phyloP scores from a whole-genome alignment of 1,284 basidiomycete species.

The Grifola frondosa region DNA sequence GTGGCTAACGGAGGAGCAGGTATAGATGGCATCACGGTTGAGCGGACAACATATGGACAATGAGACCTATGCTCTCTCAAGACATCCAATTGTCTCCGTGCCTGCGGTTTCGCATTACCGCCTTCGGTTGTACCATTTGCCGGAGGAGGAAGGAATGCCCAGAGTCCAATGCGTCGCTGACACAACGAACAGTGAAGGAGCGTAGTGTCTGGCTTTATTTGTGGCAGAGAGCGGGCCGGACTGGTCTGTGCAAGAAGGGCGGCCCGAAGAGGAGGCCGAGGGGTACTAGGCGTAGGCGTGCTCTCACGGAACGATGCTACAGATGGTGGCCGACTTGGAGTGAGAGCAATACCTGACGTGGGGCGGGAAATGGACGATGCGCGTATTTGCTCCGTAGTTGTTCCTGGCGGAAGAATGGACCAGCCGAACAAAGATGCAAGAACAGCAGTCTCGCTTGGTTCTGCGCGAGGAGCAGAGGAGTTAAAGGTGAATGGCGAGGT shows the following conservation, averaged over 20 bases:
- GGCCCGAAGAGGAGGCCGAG: constrained; percentile 10
- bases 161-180: constrained; percentile 73
- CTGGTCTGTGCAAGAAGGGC: constrained; percentile 4
- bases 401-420: constrained; percentile 42
- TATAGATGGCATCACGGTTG: constrained; percentile 61
- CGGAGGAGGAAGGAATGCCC: constrained; percentile 54
- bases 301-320: constrained; percentile 30
- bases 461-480: constrained; percentile 6
- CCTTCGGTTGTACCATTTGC: constrained; percentile 11
- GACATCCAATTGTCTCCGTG: constrained; percentile 64
- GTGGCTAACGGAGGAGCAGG: constrained; percentile 33
- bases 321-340: constrained; percentile 46
- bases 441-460: constrained; percentile 55
- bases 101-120: constrained; percentile 20
- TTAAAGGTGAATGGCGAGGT: constrained; percentile 3
- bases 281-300: constrained; percentile 21
- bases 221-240: constrained; percentile 6
- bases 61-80: constrained; percentile 78
- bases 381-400: constrained; percentile 34
- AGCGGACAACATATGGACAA: constrained; percentile 75
- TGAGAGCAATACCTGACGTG: constrained; percentile 39
- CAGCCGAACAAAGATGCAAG: constrained; percentile 71
- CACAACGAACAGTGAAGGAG: constrained; percentile 68
- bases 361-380: constrained; percentile 41
- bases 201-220: constrained; percentile 41